Conservation (phyloP, 1,284 basidiomycete species). For the Meripilus lineatus region DNA sequence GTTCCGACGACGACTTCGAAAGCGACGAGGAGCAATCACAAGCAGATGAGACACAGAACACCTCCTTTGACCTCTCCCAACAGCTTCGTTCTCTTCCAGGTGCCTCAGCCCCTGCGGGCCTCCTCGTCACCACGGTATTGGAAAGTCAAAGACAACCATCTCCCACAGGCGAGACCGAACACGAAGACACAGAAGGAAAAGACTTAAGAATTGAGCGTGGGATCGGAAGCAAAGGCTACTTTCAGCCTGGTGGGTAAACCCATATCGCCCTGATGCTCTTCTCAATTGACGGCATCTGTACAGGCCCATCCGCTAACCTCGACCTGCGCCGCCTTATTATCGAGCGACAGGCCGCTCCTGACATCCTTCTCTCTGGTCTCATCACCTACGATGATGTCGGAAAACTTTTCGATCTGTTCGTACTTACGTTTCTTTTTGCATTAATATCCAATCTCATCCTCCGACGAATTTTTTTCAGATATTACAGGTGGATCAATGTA, state of each 20-base stretch:
- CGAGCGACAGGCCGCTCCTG: slow-evolving; percentile 38
- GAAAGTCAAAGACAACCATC: slow-evolving; percentile 15
- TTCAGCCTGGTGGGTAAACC: slow-evolving; percentile 24
- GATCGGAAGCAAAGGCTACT: slow-evolving; percentile 26
- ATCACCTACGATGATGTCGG: slow-evolving; percentile 39
- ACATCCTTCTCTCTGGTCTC: slow-evolving; percentile 40
- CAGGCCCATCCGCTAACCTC: slow-evolving; percentile 30
- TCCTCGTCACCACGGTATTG: slow-evolving; percentile 27
- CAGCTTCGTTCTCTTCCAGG: slow-evolving; percentile 17
- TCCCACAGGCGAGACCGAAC: slow-evolving; percentile 10
- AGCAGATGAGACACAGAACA: slow-evolving; percentile 6
- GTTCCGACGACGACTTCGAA: slow-evolving; percentile 22
- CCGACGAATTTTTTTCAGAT: slow-evolving; percentile 18
- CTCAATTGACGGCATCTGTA: neutral
- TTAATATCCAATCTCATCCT: neutral
- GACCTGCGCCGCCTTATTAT: slow-evolving; percentile 37
- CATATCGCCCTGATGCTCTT: neutral
- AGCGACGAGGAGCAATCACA: slow-evolving; percentile 21
- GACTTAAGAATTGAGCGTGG: slow-evolving; percentile 16
- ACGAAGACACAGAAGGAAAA: slow-evolving; percentile 11
- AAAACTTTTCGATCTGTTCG: slow-evolving; percentile 42
- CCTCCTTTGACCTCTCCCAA: neutral
- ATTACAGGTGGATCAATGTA: slow-evolving; percentile 34
- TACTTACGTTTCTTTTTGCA: slow-evolving; percentile 10
- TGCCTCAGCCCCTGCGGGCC: slow-evolving; percentile 24